A percentile compares a stretch with the other conserved stretches of the same genome.
phyloP scores from a whole-genome alignment of 108 stramenopile genomes.

The Cyclotella cryptica region DNA sequence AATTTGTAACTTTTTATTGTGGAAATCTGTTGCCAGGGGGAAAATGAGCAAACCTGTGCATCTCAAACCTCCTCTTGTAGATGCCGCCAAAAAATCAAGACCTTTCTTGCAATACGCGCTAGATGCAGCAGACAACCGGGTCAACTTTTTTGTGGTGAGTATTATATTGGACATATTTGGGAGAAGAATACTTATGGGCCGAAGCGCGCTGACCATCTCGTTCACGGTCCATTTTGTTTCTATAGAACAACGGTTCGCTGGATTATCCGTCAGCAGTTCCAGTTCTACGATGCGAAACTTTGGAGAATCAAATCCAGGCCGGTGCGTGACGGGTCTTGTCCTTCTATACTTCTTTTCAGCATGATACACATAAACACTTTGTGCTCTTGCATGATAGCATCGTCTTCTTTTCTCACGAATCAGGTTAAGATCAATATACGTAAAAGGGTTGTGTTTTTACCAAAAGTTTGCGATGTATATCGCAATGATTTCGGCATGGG shows the following conservation, averaged over 20 bases:
- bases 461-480: conserved; percentile 89
- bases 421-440: conserved; percentile 71
- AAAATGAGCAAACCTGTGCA: conserved; percentile 68
- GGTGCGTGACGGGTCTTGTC: conserved; percentile 10
- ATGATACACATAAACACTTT: neutral
- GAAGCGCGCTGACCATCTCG: neutral
- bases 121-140: conserved; percentile 64
- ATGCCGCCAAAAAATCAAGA: conserved; percentile 76
- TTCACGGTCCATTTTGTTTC: neutral
- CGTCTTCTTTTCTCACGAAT: conserved; percentile 62
- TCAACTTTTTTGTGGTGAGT: conserved; percentile 79
- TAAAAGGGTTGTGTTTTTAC: conserved; percentile 66
- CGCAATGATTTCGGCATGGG: conserved; percentile 81
- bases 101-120: conserved; percentile 78
- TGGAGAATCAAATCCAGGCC: conserved; percentile 78
- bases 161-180: neutral
- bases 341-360: neutral
- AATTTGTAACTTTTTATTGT: too few relatives aligned
- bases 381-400: neutral
- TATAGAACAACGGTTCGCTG: conserved; percentile 66
- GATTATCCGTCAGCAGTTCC: conserved; percentile 69
- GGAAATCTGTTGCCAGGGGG: conserved; percentile 62
- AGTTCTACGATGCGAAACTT: conserved; percentile 49
- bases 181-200: neutral
- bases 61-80: conserved; percentile 73